Evolutionary conservation across 2,329 filamentous ascomycete genomes (phyloP).

Genomic region (Xylariomycetidae sp.): DNA sequence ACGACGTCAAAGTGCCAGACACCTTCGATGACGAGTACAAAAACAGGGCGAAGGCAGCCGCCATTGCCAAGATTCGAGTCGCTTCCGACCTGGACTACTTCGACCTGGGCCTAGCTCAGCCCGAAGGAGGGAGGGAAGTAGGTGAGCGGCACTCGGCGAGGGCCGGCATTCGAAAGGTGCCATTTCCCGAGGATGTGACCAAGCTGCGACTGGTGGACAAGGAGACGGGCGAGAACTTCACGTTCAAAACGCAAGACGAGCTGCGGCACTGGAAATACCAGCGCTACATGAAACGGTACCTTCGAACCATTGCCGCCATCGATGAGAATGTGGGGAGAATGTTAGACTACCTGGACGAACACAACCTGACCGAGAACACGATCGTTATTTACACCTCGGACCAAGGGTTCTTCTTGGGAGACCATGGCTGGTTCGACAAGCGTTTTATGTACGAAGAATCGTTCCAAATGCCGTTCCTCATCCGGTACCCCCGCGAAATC

Average conservation of each 20-base stretch:
- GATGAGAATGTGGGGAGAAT: conserved; percentile 47
- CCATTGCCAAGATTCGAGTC: conserved; percentile 30
- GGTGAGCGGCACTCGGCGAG: conserved; percentile 1
- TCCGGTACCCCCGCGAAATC: conserved; percentile 39
- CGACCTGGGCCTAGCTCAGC: conserved; percentile 4
- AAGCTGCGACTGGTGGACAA: conserved; percentile 4
- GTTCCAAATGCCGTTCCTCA: conserved; percentile 51
- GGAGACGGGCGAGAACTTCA: conserved; percentile 31
- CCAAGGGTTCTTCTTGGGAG: conserved; percentile 50
- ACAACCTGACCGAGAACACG: conserved; percentile 38
- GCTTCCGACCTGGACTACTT: conserved; percentile 5
- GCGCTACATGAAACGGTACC: conserved; percentile 50
- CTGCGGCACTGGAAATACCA: conserved; percentile 50
- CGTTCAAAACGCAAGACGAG: conserved; percentile 34
- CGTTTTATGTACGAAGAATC: conserved; percentile 52
- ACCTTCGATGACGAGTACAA: conserved; percentile 50
- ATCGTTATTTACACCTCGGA: conserved; percentile 48
- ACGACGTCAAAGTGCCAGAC: conserved; percentile 41
- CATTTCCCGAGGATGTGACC: conserved; percentile 27
- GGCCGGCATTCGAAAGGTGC: neutral
- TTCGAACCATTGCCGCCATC: conserved; percentile 44
- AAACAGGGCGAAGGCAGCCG: conserved; percentile 43
- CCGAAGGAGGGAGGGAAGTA: conserved; percentile 1
- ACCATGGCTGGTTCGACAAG: conserved; percentile 54
- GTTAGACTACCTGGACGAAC: conserved; percentile 38